These are phyloP conservation scores for Coccomyxa sp. DNA, from an alignment of 139 green algal species.

Conservation along the genomic window DNA sequence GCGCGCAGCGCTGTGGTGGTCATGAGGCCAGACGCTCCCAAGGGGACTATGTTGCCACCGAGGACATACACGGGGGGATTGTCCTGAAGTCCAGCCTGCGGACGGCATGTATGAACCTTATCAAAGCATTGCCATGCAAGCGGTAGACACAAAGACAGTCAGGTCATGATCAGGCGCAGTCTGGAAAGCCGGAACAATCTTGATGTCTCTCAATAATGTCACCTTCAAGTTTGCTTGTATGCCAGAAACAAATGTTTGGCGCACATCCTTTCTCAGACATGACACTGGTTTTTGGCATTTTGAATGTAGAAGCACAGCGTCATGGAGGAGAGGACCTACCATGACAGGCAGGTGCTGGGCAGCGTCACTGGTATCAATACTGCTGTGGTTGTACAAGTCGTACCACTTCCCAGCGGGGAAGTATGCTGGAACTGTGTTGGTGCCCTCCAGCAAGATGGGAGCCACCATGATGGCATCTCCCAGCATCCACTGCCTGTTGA, in stretches of 20 bases:
- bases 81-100: not conserved
- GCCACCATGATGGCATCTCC: constrained; percentile 49
- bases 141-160: not conserved
- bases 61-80: constrained; percentile 26
- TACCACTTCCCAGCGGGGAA: constrained; percentile 63
- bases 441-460: constrained; percentile 48
- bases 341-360: constrained; percentile 7
- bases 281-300: no score
- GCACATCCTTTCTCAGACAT: no score
- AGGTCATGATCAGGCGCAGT: not conserved
- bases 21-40: constrained; percentile 27
- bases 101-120: no score
- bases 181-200: not conserved
- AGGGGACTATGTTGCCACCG: constrained; percentile 42
- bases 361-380: constrained; percentile 5
- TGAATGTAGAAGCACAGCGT: not conserved
- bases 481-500: constrained; percentile 1
- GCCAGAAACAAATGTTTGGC: no score
- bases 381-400: constrained; percentile 27
- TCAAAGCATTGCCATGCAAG: not conserved
- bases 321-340: not conserved
- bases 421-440: constrained; percentile 35
- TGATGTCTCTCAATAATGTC: not conserved
- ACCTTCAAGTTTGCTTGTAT: no score
- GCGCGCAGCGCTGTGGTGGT: not conserved